phyloP scores from a whole-genome alignment of 768 basidiomycete species.

The Naganishia vishniacii region DNA sequence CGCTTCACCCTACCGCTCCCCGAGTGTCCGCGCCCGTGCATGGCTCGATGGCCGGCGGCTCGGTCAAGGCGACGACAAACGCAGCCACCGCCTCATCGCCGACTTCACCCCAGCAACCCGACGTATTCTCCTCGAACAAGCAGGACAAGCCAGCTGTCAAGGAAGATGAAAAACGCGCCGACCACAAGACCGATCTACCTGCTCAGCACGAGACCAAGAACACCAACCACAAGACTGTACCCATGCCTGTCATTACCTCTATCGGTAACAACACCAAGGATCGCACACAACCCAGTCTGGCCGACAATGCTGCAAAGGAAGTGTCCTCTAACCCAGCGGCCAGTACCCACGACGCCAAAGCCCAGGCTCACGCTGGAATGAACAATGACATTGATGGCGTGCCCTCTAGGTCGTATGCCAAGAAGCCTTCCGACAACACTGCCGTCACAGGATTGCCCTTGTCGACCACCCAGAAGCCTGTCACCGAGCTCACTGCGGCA shows the following conservation, averaged over 20 bases:
- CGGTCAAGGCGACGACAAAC: slow-evolving; percentile 2
- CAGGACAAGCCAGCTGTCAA: slow-evolving; percentile 14
- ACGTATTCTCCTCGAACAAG: slow-evolving; percentile 26
- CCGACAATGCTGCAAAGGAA: slow-evolving; percentile 33
- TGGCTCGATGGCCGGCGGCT: slow-evolving; percentile 5
- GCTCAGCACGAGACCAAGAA: slow-evolving; percentile 42
- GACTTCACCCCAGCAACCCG: slow-evolving; percentile 8
- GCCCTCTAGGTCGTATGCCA: slow-evolving; percentile 23
- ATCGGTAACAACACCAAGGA: slow-evolving; percentile 43
- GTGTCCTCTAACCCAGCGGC: slow-evolving; percentile 35
- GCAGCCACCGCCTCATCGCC: slow-evolving; percentile 19
- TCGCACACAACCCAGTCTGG: slow-evolving; percentile 30
- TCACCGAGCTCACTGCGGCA: slow-evolving; percentile 12
- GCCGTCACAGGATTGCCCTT: slow-evolving; percentile 21
- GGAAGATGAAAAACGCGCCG: slow-evolving; percentile 8
- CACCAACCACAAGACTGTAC: slow-evolving; percentile 41
- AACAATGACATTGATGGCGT: slow-evolving; percentile 20
- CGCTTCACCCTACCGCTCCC: slow-evolving; percentile 3
- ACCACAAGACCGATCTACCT: slow-evolving; percentile 37
- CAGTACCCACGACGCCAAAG: slow-evolving; percentile 35
- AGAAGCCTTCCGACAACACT: slow-evolving; percentile 10
- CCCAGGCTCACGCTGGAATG: slow-evolving; percentile 33
- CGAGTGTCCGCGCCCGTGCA: slow-evolving; percentile 3
- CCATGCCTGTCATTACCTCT: slow-evolving; percentile 41
- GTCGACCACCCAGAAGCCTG: slow-evolving; percentile 20